These are phyloP conservation scores for Rubia balearica DNA, from an alignment of 305 asterid genomes.

Conservation along the genomic window DNA sequence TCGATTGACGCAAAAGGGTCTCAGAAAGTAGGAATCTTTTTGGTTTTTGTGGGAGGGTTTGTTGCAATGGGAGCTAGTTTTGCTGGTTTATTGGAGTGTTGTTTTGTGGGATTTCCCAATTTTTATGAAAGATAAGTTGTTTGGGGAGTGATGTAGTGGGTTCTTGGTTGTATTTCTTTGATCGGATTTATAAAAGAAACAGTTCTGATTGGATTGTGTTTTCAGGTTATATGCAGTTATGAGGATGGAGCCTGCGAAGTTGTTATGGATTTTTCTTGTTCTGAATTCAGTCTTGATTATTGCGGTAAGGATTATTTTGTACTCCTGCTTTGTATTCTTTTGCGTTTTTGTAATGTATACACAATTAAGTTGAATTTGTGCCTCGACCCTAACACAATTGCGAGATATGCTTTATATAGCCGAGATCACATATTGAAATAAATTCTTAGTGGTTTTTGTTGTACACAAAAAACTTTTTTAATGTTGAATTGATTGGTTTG, in stretches of 20 bases:
- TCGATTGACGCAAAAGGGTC: not conserved
- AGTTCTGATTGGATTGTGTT: not conserved
- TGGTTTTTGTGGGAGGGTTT: not conserved
- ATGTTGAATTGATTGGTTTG: conserved; percentile 9
- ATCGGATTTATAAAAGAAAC: not conserved
- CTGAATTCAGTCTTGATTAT: conserved; percentile 29
- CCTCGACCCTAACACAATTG: not conserved
- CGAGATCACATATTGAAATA: too few species aligned
- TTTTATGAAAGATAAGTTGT: not conserved
- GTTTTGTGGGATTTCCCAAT: not conserved
- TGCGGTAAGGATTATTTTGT: conserved; percentile 35
- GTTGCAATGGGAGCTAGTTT: not conserved
- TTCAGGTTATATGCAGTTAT: conserved; percentile 19
- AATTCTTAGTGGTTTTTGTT: not conserved
- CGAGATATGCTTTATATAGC: not conserved
- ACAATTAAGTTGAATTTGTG: too few species aligned
- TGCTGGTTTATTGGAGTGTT: not conserved
- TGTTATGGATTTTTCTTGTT: conserved; percentile 29
- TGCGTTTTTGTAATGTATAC: not conserved
- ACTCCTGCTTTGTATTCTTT: not conserved
- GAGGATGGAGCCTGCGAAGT: conserved; percentile 33
- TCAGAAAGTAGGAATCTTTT: not conserved
- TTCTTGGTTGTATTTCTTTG: not conserved
- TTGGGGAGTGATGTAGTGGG: not conserved
- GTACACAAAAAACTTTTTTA: not conserved